These are phyloP conservation scores for Drosera spatulata DNA, from an alignment of 179 eudicot species.

Conservation along the genomic window DNA sequence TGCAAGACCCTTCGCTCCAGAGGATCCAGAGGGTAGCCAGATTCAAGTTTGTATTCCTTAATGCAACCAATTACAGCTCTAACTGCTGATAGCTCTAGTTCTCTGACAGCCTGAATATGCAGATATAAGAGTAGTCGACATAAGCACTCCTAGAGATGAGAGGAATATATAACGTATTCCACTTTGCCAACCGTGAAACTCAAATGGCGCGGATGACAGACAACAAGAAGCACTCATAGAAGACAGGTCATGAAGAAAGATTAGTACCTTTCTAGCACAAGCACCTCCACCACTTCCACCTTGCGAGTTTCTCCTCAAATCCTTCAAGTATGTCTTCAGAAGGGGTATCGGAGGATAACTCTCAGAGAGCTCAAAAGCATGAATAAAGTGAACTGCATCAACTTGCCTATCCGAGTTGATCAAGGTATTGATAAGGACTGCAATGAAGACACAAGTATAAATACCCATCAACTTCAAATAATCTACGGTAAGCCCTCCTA, in stretches of 20 bases:
- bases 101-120: constrained; percentile 16
- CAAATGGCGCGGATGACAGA: too few species aligned
- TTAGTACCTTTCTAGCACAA: constrained; percentile 1
- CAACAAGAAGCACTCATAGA: too few species aligned
- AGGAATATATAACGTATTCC: too few species aligned
- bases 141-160: too few species aligned
- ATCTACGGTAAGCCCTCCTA: too few species aligned
- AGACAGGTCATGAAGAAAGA: background rate
- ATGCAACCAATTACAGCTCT: constrained; percentile 40
- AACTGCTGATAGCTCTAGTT: constrained; percentile 48
- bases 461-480: too few species aligned
- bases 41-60: constrained; percentile 40
- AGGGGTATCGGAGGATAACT: constrained; percentile 42
- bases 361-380: constrained; percentile 43
- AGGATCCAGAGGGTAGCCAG: constrained; percentile 45
- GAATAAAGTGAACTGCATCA: constrained; percentile 55
- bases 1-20: constrained; percentile 43
- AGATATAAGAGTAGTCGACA: too few species aligned
- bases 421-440: constrained; percentile 47
- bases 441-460: background rate
- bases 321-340: constrained; percentile 39
- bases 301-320: constrained; percentile 45
- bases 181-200: too few species aligned
- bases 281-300: constrained; percentile 17
- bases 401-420: constrained; percentile 31